Percentiles rank a stretch among this genome's conserved stretches.
These are phyloP conservation scores for Acephala macrosclerotiorum DNA, from an alignment of 2,329 filamentous ascomycete genomes.

Conservation along the genomic window DNA sequence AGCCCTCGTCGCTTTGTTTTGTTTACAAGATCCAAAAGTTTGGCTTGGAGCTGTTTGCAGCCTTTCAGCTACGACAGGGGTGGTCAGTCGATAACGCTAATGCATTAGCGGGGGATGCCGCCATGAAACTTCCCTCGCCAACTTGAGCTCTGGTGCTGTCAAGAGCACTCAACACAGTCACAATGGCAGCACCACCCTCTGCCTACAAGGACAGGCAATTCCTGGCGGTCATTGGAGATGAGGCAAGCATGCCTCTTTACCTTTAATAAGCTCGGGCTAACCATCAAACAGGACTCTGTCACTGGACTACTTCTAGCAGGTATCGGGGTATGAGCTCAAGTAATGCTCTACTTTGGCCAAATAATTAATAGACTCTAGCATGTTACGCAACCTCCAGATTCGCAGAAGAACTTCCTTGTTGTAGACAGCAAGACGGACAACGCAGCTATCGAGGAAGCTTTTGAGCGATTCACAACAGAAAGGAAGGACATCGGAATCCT, in stretches of 20 bases:
- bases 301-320: conserved; percentile 95
- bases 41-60: conserved; percentile 4
- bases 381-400: conserved; percentile 85
- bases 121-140: background rate
- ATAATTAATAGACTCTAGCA: conserved; percentile 63
- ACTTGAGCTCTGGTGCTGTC: conserved; percentile 8
- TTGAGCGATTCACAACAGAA: conserved; percentile 86
- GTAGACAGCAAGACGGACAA: conserved; percentile 95
- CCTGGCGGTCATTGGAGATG: conserved; percentile 96
- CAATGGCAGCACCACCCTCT: conserved; percentile 66
- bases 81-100: conserved; percentile 22
- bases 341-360: conserved; percentile 55
- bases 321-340: conserved; percentile 74
- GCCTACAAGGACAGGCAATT: conserved; percentile 88
- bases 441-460: conserved; percentile 85
- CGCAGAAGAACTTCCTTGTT: conserved; percentile 97
- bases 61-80: conserved; percentile 17
- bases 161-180: conserved; percentile 22
- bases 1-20: conserved; percentile 24
- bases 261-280: background rate
- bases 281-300: conserved; percentile 78
- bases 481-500: conserved; percentile 97
- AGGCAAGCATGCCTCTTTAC: conserved; percentile 61
- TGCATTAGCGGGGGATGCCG: conserved; percentile 21
- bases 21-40: conserved; percentile 29